Evolutionary conservation across 345 rosid species (phyloP).

Genomic region (Brassica incana): DNA sequence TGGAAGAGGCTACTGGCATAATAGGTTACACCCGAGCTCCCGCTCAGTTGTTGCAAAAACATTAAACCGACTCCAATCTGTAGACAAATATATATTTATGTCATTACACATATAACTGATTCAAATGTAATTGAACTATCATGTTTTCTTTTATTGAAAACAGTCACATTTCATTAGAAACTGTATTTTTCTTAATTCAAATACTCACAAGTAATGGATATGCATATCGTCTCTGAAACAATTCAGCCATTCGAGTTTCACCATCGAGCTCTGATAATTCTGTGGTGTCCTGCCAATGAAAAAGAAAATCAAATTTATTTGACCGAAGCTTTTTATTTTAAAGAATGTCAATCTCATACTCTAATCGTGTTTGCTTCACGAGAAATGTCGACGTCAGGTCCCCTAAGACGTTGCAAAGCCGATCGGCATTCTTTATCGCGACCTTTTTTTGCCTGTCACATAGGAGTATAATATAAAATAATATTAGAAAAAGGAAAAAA

Average conservation of each 20-base stretch:
- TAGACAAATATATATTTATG: not conserved
- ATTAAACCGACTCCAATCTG: conserved; percentile 46
- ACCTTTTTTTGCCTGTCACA: conserved; percentile 33
- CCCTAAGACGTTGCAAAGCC: conserved; percentile 42
- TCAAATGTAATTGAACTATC: no score
- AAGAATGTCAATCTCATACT: conserved; percentile 6
- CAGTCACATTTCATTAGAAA: not conserved
- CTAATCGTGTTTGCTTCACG: conserved; percentile 37
- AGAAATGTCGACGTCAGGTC: conserved; percentile 42
- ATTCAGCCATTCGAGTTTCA: conserved; percentile 26
- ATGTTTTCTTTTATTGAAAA: not conserved
- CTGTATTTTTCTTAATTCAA: not conserved
- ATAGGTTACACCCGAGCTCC: conserved; percentile 38
- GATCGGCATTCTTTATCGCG: conserved; percentile 38
- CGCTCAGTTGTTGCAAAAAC: conserved; percentile 42
- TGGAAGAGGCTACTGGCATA: conserved; percentile 40
- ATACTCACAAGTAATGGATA: conserved; percentile 31
- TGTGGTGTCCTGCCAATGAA: conserved; percentile 21
- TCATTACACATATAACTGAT: conserved; percentile 1
- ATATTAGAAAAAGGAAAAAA: not conserved
- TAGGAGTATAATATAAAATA: not conserved
- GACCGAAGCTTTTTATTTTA: no score
- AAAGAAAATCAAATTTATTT: no score
- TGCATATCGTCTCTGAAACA: conserved; percentile 42
- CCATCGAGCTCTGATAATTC: conserved; percentile 22